phyloP scores from a whole-genome alignment of 305 asterid genomes.

The Solanum hybrid region DNA sequence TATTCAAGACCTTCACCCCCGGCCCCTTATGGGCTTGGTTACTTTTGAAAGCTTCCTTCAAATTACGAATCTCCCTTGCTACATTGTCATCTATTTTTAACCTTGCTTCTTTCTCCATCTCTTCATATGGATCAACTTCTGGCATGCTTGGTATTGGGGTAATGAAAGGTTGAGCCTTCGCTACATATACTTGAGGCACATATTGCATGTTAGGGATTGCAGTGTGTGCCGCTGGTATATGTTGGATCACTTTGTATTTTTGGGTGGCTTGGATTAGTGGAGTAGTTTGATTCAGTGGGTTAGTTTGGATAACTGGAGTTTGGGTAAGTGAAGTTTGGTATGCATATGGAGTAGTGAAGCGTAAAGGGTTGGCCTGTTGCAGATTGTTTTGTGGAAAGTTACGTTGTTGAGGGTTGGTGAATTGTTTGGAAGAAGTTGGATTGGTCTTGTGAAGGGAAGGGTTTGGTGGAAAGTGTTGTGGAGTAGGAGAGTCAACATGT shows the following conservation, averaged over 20 bases:
- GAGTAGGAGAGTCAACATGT: too few relatives aligned
- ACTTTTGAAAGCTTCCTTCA: neutral
- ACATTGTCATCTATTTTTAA: neutral
- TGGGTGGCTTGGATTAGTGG: neutral
- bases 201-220: neutral
- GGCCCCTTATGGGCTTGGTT: too few relatives aligned
- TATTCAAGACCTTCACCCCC: neutral
- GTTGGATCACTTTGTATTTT: neutral
- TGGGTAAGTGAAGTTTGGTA: neutral
- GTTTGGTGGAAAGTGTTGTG: too few relatives aligned
- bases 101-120: neutral
- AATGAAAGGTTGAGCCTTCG: neutral
- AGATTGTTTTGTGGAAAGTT: neutral
- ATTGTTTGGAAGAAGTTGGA: neutral
- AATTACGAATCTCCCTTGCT: neutral
- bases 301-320: neutral
- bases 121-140: neutral
- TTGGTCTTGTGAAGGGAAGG: neutral
- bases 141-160: neutral
- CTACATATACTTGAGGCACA: neutral
- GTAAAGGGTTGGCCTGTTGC: neutral
- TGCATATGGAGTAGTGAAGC: neutral
- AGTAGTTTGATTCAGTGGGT: neutral
- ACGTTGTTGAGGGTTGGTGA: neutral
- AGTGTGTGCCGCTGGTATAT: neutral